Percentiles rank a stretch among this genome's conserved stretches.
Conservation (phyloP, 345 rosid species). For the Geranium rotundifolium region DNA sequence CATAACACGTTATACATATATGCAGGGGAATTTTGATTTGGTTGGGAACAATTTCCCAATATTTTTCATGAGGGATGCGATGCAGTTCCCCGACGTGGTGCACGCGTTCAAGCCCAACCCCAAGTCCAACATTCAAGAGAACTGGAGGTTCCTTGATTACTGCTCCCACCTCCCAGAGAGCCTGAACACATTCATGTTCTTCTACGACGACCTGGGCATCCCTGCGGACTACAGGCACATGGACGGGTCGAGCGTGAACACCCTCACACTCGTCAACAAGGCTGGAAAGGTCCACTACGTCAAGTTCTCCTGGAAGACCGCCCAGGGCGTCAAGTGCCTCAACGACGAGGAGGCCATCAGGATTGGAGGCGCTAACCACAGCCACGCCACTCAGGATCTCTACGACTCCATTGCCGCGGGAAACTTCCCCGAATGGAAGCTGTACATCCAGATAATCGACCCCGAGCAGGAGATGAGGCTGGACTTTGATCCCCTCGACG, state of each 20-base stretch:
- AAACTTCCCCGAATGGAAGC: constrained; percentile 85
- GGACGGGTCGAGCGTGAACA: constrained; percentile 92
- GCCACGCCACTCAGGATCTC: constrained; percentile 95
- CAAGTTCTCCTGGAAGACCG: constrained; percentile 94
- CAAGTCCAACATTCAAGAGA: constrained; percentile 93
- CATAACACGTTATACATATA: too few species aligned
- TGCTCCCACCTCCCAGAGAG: constrained; percentile 98
- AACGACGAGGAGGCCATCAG: constrained; percentile 79
- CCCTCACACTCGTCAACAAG: constrained; percentile 73
- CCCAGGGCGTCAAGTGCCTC: constrained; percentile 72
- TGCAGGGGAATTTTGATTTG: constrained; percentile 94
- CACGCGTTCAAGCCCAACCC: constrained; percentile 96
- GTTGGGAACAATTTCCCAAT: constrained; percentile 99
- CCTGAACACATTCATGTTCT: constrained; percentile 77
- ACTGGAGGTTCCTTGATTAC: constrained; percentile 91
- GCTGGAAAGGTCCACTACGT: constrained; percentile 78
- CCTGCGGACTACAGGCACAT: constrained; percentile 96
- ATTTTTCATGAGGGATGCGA: constrained; percentile 89
- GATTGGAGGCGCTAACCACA: constrained; percentile 93
- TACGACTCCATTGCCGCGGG: constrained; percentile 91
- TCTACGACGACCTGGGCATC: constrained; percentile 82
- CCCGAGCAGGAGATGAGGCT: constrained; percentile 72
- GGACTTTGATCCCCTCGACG: constrained; percentile 96
- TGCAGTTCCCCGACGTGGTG: constrained; percentile 94
- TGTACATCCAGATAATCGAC: constrained; percentile 75